Conservation (phyloP, 352 stramenopile genomes). For the Globisporangium abappressorium region DNA sequence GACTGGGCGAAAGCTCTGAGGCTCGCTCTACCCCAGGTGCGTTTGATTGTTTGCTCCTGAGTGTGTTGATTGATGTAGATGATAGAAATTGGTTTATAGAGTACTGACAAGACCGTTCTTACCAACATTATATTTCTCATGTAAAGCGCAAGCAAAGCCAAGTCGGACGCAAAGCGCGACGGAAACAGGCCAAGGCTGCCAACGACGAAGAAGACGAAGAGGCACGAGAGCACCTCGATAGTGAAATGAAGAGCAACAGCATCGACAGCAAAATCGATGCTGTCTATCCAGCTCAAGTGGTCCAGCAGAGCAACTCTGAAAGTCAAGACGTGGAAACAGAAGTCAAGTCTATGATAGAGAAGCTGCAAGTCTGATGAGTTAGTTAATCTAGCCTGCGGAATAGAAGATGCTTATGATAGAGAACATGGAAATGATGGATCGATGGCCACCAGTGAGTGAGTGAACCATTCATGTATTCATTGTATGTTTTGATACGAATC, state of each 20-base stretch:
- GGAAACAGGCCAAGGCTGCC: not conserved
- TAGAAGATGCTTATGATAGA: not conserved
- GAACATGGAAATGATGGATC: not conserved
- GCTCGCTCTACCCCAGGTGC: conserved; percentile 51
- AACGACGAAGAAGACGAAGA: not conserved
- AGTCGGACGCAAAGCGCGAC: conserved; percentile 35
- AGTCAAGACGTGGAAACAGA: not conserved
- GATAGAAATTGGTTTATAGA: not conserved
- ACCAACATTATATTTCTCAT: not conserved
- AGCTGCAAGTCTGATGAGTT: not conserved
- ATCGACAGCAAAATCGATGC: not conserved
- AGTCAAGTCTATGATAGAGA: not conserved
- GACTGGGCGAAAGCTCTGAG: conserved; percentile 56
- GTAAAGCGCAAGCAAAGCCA: conserved; percentile 40
- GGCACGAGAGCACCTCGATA: not conserved
- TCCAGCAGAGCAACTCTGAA: not conserved
- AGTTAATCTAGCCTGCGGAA: no score
- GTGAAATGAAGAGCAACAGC: not conserved
- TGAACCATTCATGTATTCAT: not conserved
- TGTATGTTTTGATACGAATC: not conserved
- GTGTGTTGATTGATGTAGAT: not conserved
- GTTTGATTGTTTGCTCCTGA: not conserved
- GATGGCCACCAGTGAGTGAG: not conserved
- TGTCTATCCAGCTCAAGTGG: not conserved
- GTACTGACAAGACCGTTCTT: not conserved